Base-by-base conservation (phyloP, 345 rosid genomes). In the Gossypium bickii region DNA sequence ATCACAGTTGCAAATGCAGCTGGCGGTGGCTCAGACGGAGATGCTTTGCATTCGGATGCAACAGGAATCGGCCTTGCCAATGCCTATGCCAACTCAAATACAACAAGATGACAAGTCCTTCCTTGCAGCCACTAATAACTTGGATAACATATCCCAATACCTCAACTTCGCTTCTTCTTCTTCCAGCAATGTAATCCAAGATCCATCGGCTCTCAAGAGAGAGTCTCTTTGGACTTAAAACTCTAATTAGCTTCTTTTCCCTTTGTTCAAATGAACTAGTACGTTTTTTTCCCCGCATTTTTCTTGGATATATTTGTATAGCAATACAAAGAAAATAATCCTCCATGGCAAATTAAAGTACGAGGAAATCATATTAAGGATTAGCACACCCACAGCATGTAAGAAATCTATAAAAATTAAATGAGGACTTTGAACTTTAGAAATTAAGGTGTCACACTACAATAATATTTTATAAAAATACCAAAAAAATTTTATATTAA, bases 11-110 rank as follows among this genome's bases (percentile, higher is more conserved):
- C 90, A 90, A 80, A 91, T 90, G 89, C 90, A 90, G 77, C 89
- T 90, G 15, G 92, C 97, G 1, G 88, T 88, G 62, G 96, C 97
- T 80, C 93, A 92, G 74, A 79, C 96, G 0, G 93, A 92, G 83
- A 86, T 92, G 44, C 86, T 90, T 9, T 87, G 93, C 75, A 87
- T 90, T 45, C 97, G 88, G 89, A 90, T 90, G 96, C 92, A 90
- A 70, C 83, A 88, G 9, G 86, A 87, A 48, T 83, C 83, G 41
- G 59, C 77, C 15, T 45, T 83, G 61, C 86, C 86, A 2, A 79
- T 53, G 0, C 78, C 22, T 4, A 20, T n/a, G 29, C 16, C 86
- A 3, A 38, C 73, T 52, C 89, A 77, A 43, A 78, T 49, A 0
- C 77, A 78, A 57, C 85, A 86, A 66, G 88, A 81, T 13, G 81